Evolutionary conservation across 163 green algal species (phyloP), one percentile per base, ranked within the genome.

Genomic region (Scenedesmus sp.): DNA sequence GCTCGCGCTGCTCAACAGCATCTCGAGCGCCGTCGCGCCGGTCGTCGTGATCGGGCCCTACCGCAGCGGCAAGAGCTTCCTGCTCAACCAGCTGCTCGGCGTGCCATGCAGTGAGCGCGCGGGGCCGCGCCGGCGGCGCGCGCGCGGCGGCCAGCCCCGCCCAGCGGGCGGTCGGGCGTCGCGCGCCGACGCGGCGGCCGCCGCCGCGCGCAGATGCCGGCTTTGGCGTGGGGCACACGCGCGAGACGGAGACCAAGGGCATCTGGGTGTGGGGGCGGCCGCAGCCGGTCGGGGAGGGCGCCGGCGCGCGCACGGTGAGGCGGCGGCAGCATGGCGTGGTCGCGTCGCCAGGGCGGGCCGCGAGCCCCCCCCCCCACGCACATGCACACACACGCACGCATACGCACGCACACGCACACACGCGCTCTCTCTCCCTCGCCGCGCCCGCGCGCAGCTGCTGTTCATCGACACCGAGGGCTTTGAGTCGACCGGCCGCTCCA

Each of bases 401-500:
- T n/a, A n/a, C n/a, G n/a, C n/a, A n/a, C n/a, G n/a, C n/a, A n/a
- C n/a, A n/a, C n/a, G n/a, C n/a, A n/a, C n/a, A n/a, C n/a, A n/a
- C n/a, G n/a, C n/a, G n/a, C n/a, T n/a, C n/a, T n/a, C n/a, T n/a
- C n/a, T n/a, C n/a, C n/a, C n/a, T n/a, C n/a, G n/a, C n/a, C 39
- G n/a, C 6, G 17, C 20, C 7, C n/a, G 72, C 3, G 70, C 50
- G 17, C 83, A 90, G 84, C 51, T 97, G 50, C 56, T 98, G 72
- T 97, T 89, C 69, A 63, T 97, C 0, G 93, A 97, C 87, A 97
- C 93, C 2, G 94, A 98, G 85, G 95, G 95, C 3, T 98, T 98
- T 78, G 95, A 98, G 81, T 89, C 62, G 66, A 94, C 95, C 0
- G 94, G 94, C 57, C 96, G 95, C 50, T 88, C 89, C 20, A 94